Conservation (phyloP, 2,329 filamentous ascomycete genomes). For the Biscogniauxia marginata region DNA sequence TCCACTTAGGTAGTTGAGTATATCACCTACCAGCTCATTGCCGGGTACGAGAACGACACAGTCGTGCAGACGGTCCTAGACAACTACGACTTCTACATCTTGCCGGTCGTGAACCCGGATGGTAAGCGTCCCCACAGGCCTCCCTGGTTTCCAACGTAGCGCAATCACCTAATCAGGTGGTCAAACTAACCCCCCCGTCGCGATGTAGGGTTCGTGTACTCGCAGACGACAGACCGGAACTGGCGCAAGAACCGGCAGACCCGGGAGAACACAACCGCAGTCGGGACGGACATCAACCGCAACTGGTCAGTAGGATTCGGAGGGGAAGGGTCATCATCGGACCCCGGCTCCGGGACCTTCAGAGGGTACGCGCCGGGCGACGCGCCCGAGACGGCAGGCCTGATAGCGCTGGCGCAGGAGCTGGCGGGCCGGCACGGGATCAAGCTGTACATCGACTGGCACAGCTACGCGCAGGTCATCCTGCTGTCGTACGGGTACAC, state of each 20-base stretch:
- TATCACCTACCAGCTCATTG: conserved; percentile 45
- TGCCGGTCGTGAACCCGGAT: conserved; percentile 53
- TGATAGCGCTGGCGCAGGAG: conserved; percentile 45
- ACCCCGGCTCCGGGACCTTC: conserved; percentile 47
- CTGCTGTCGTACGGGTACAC: conserved; percentile 57
- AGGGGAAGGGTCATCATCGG: conserved; percentile 41
- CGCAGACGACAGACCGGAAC: conserved; percentile 47
- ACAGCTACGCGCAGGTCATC: conserved; percentile 56
- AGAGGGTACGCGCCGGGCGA: conserved; percentile 40
- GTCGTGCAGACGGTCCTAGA: conserved; percentile 46
- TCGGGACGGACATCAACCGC: conserved; percentile 52
- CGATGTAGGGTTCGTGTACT: conserved; percentile 48
- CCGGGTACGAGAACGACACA: conserved; percentile 40
- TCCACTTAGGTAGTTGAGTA: conserved; percentile 42
- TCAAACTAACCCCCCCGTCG: not conserved
- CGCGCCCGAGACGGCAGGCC: conserved; percentile 46
- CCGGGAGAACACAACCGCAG: conserved; percentile 38
- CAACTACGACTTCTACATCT: conserved; percentile 58
- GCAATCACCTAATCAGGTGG: not conserved
- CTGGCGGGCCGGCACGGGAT: conserved; percentile 44
- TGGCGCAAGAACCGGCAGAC: conserved; percentile 54
- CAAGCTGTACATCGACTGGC: conserved; percentile 59
- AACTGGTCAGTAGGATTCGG: conserved; percentile 52
- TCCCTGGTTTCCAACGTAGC: not conserved
- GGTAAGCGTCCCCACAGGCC: conserved; percentile 30